Base-by-base conservation (phyloP, 2,329 filamentous ascomycete species). In the Hymenoscyphus occultus region DNA sequence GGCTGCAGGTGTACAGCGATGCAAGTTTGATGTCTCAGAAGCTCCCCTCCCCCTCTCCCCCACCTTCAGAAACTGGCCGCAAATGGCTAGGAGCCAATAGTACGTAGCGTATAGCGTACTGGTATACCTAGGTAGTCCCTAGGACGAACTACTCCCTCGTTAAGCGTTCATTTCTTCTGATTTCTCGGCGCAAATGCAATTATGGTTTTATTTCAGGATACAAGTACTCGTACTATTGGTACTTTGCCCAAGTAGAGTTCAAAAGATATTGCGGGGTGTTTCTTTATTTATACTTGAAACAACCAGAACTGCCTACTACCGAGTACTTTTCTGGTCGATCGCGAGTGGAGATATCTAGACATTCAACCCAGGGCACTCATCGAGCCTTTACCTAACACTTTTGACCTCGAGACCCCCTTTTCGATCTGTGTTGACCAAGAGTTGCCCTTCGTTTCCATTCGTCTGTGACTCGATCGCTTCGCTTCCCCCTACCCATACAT, bases 381-480 rank as follows among this genome's bases (percentile, higher is more conserved):
- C 19, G 57, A 51, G 54, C 16, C 45, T 51, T 54, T 62, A 40
- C 48, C 56, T 60, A 40, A 22, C 40, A 32, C 14, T 54, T 58
- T 51, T 56, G 61, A 28, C 58, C 58, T 56, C 51, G 48, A 42
- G 59, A 56, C 58, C 48, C 42, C 59, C 63, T 19, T 51, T 7
- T 51, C 45, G 45, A 51, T n/a, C 45, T 51, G 10, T 51, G 45
- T 51, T 28, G 45, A 51, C 45, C 45, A 51, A 35, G 45, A 51
- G 45, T 22, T 19, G 45, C 19, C 45, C 45, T 51, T 19, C 39
- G 42, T 57, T 61, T 58, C 61, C 40, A 61, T 54, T 61, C 64
- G 56, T 28, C 59, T 32, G 65, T 63, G 60, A 56, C 56, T 59
- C 60, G 62, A 61, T 65, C 63, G 65, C 59, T 56, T 65, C 63